Percentiles rank a stretch among this genome's conserved stretches.
Evolutionary conservation across 805 yeast genomes (phyloP).

Genomic region (Zygosaccharomyces kombuchaensis): DNA sequence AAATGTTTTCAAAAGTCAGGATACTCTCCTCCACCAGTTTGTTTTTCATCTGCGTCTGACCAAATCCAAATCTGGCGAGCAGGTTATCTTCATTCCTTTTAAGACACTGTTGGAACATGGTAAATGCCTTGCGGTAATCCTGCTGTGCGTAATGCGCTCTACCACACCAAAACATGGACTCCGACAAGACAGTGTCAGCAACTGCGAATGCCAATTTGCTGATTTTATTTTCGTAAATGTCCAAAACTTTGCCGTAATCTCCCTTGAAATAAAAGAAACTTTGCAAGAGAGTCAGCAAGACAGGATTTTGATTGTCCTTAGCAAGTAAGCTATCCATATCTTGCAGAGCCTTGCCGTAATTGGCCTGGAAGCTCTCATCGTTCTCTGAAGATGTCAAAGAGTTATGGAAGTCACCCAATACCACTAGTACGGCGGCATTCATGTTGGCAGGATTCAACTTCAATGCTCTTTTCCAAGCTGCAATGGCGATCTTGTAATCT

Average conservation of each 20-base stretch:
- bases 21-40: constrained; percentile 78
- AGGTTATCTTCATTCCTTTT: constrained; percentile 60
- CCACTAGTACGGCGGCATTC: constrained; percentile 61
- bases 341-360: constrained; percentile 56
- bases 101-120: constrained; percentile 65
- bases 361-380: constrained; percentile 53
- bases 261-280: constrained; percentile 67
- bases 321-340: constrained; percentile 38
- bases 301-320: constrained; percentile 48
- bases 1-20: constrained; percentile 72
- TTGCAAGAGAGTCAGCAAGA: constrained; percentile 61
- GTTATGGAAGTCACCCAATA: constrained; percentile 63
- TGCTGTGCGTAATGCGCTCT: constrained; percentile 59
- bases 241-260: constrained; percentile 54
- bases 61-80: constrained; percentile 75
- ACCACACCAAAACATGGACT: constrained; percentile 80
- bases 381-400: constrained; percentile 46
- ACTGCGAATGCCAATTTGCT: constrained; percentile 35
- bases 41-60: constrained; percentile 75
- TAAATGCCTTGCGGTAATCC: constrained; percentile 68
- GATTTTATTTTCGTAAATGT: constrained; percentile 50
- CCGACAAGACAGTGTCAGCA: constrained; percentile 44
- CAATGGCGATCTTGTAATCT: constrained; percentile 68
- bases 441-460: constrained; percentile 58
- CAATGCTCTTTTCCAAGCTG: constrained; percentile 77